phyloP scores from a whole-genome alignment of 1,284 basidiomycete genomes.

The Tylopilus sp. region DNA sequence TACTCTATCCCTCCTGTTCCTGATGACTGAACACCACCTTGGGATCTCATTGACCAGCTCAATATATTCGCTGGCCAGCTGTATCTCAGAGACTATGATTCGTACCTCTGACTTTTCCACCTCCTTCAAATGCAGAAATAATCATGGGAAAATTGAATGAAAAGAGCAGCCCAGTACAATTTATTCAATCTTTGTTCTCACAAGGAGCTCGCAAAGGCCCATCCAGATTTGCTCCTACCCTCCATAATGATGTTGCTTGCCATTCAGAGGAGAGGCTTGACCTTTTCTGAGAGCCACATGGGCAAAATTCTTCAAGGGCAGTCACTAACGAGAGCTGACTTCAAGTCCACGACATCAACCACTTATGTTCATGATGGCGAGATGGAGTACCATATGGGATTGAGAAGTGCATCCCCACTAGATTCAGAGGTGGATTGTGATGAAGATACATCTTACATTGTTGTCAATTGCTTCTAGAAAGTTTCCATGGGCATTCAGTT shows the following conservation, averaged over 20 bases:
- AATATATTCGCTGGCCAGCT: conserved; percentile 50
- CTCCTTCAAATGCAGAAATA: neutral
- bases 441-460: too few relatives aligned
- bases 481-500: too few relatives aligned
- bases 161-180: neutral
- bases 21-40: neutral
- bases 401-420: too few relatives aligned
- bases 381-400: too few relatives aligned
- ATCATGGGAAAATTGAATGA: neutral
- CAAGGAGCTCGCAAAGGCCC: neutral
- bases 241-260: conserved; percentile 4
- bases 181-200: neutral
- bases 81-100: conserved; percentile 27
- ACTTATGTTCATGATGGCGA: too few relatives aligned
- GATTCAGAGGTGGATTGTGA: too few relatives aligned
- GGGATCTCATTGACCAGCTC: conserved; percentile 2
- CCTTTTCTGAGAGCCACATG: conserved; percentile 5
- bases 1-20: conserved; percentile 42
- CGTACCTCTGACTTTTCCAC: conserved; percentile 33
- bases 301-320: conserved; percentile 9
- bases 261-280: neutral
- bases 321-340: neutral
- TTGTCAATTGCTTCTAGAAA: too few relatives aligned
- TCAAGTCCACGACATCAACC: neutral
- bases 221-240: neutral